Evolutionary conservation across 2,329 filamentous ascomycete genomes (phyloP).

Genomic region (Didymella lethalis): DNA sequence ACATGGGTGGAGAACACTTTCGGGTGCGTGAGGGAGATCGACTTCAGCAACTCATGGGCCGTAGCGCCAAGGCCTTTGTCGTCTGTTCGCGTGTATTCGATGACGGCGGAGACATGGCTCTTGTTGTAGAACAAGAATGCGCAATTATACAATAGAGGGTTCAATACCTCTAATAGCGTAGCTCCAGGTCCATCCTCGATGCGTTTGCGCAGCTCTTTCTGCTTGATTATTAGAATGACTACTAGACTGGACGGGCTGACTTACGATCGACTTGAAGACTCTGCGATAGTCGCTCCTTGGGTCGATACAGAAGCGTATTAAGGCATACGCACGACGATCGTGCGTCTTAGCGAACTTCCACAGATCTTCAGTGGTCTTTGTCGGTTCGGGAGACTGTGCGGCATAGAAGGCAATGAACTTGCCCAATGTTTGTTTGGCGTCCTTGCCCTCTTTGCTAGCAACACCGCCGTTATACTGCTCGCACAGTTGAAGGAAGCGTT

Average conservation of each 20-base stretch:
- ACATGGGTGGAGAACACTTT: slow-evolving; percentile 93
- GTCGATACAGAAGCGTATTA: slow-evolving; percentile 84
- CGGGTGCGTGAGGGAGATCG: slow-evolving; percentile 89
- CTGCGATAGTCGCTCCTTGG: slow-evolving; percentile 91
- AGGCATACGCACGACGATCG: slow-evolving; percentile 87
- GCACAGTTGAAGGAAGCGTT: slow-evolving; percentile 81
- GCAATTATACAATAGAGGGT: slow-evolving; percentile 82
- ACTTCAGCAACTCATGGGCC: slow-evolving; percentile 87
- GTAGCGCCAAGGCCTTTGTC: slow-evolving; percentile 78
- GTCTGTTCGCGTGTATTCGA: slow-evolving; percentile 85
- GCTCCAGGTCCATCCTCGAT: slow-evolving; percentile 71
- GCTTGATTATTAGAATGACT: slow-evolving; percentile 19
- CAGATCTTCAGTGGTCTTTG: slow-evolving; percentile 76
- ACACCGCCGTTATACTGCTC: slow-evolving; percentile 91
- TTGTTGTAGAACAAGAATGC: slow-evolving; percentile 90
- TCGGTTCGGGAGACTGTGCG: slow-evolving; percentile 77
- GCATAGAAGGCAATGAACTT: slow-evolving; percentile 76
- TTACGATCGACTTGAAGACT: slow-evolving; percentile 78
- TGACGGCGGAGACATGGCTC: slow-evolving; percentile 89
- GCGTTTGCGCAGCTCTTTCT: slow-evolving; percentile 83
- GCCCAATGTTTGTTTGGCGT: slow-evolving; percentile 73
- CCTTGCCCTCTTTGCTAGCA: slow-evolving; percentile 72
- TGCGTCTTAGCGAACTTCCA: slow-evolving; percentile 91
- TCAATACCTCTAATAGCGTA: slow-evolving; percentile 78
- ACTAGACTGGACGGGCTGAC: slow-evolving; percentile 1